Percentiles rank a stretch among this genome's conserved stretches.
Evolutionary conservation across 306 rosid genomes (phyloP).

Genomic region (cucumber (Cucumis sativus)): DNA sequence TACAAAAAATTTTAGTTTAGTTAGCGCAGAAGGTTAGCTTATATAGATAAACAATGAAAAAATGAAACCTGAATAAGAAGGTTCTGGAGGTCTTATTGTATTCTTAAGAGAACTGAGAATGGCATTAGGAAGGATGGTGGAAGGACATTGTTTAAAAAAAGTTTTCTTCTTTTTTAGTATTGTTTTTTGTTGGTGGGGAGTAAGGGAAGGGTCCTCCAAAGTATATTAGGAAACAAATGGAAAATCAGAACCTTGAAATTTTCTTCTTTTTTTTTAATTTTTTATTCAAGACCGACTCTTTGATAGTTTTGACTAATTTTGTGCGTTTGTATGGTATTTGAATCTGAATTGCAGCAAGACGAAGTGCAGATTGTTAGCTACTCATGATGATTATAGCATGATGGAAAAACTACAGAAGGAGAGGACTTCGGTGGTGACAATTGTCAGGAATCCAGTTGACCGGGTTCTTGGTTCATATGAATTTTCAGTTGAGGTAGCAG

Average conservation of each 20-base stretch:
- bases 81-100: not conserved
- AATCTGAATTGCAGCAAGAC: slow-evolving; percentile 35
- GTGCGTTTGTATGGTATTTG: slow-evolving; percentile 2
- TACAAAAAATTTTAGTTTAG: not conserved
- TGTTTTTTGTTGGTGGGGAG: not conserved
- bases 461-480: slow-evolving; percentile 88
- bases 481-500: slow-evolving; percentile 93
- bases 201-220: not conserved
- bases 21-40: not conserved
- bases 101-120: not conserved
- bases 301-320: slow-evolving; percentile 10
- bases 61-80: not conserved
- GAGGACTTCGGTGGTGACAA: slow-evolving; percentile 85
- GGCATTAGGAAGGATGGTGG: not conserved
- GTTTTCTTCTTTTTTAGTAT: not conserved
- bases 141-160: not conserved
- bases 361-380: slow-evolving; percentile 72
- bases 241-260: not conserved
- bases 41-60: not conserved
- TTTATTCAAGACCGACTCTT: not conserved
- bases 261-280: not conserved
- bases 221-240: not conserved
- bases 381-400: slow-evolving; percentile 93
- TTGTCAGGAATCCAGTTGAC: slow-evolving; percentile 86
- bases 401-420: slow-evolving; percentile 76